Base-by-base conservation (phyloP, 169 alveolate species). In the Cryptosporidium sp. region DNA sequence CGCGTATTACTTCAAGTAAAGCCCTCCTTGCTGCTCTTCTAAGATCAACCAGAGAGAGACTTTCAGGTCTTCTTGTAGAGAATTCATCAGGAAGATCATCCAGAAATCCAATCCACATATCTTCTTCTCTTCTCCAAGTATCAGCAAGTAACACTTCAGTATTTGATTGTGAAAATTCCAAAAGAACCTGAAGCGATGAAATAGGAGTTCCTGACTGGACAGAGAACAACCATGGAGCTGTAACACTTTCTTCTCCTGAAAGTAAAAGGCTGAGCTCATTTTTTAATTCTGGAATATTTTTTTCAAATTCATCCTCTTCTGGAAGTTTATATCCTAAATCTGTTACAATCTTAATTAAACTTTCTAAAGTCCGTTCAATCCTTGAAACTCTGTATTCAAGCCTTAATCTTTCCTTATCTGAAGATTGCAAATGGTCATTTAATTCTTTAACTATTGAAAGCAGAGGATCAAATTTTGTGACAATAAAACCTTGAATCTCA, bases 221-320 rank as follows among this genome's bases (percentile, higher is more conserved):
- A 18, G 97, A 95, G 72, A 96, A 96, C 14, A 96, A 91, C 98
- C 98, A 96, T 23, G 98, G 97, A 21, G 97, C 95, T 56, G 95
- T 80, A 5, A 80, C 48, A 31, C 75, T 80, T 29, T 80, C 89
- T 26, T 80, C 89, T 33, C 89, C 89, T 29, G 89, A 80, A 29
- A 80, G 62, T 39, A 80, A 62, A 35, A 80, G 75, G 60, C 69
- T 80, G 18, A 80, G 67, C 33, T 80, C 89, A 62, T 53, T 80
- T 48, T 80, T 80, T 45, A 80, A 29, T 80, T 80, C 89, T 35
- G 89, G 89, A 80, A 80, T 60, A 21, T 60, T 62, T n/a, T 80
- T 65, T 67, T 80, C 89, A 26, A 60, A 62, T 62, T 80, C 80
- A 48, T 60, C 60, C 1, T 80, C 89, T 16, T 80, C 89, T 14